phyloP scores from a whole-genome alignment of 805 yeast genomes.

The Kregervanrija delftensis region DNA sequence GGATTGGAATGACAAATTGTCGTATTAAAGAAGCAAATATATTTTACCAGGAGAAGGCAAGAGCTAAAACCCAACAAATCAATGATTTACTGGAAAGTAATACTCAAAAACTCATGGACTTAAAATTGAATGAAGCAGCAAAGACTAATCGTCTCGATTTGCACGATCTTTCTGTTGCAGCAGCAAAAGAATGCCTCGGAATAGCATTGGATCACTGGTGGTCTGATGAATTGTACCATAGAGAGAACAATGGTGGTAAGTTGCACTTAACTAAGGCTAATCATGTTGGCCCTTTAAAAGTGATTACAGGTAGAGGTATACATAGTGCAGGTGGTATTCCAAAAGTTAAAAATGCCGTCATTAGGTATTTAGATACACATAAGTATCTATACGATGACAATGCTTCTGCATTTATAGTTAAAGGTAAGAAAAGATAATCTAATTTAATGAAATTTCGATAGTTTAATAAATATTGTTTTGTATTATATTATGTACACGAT shows the following conservation, averaged over 20 bases:
- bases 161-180: conserved; percentile 44
- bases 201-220: conserved; percentile 51
- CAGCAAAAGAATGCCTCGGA: conserved; percentile 36
- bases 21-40: too few species aligned
- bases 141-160: conserved; percentile 39
- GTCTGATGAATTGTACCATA: conserved; percentile 40
- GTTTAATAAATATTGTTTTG: background rate
- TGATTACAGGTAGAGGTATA: conserved; percentile 66
- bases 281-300: conserved; percentile 35
- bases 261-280: conserved; percentile 28
- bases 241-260: conserved; percentile 37
- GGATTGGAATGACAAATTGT: too few species aligned
- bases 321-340: conserved; percentile 58
- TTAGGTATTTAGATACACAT: conserved; percentile 29
- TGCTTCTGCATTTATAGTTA: conserved; percentile 34
- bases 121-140: conserved; percentile 7
- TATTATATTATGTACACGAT: conserved; percentile 1
- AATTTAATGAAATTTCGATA: background rate
- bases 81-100: too few species aligned
- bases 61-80: too few species aligned
- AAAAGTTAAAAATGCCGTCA: conserved; percentile 38
- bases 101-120: too few species aligned
- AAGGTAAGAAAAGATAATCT: conserved; percentile 29
- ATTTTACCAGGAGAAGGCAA: too few species aligned
- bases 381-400: conserved; percentile 42